Conservation (phyloP, 805 yeast genomes). For the Lipomyces sp. region DNA sequence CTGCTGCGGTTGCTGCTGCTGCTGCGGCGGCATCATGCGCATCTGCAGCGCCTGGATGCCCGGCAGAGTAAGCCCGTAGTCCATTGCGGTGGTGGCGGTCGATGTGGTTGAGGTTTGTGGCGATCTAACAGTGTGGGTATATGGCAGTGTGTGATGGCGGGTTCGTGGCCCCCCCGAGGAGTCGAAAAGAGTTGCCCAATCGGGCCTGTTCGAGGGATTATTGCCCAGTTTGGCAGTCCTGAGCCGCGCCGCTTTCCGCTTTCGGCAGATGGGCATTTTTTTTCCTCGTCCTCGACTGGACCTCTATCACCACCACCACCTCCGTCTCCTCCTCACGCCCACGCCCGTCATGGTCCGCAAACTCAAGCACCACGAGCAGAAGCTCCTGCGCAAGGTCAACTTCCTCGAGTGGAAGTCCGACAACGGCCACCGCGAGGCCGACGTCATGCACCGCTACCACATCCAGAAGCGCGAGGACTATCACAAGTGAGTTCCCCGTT, state of each 20-base stretch:
- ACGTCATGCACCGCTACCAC: constrained; percentile 92
- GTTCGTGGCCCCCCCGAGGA: too few relatives aligned
- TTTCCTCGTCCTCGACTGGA: too few relatives aligned
- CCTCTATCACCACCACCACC: too few relatives aligned
- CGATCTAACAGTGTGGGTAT: too few relatives aligned
- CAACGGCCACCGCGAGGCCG: constrained; percentile 91
- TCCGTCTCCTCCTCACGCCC: neutral
- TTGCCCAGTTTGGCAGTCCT: too few relatives aligned
- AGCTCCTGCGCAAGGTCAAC: constrained; percentile 90
- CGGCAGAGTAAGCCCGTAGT: constrained; percentile 12
- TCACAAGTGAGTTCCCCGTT: constrained; percentile 50
- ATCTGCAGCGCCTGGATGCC: constrained; percentile 34
- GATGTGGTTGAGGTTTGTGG: too few relatives aligned
- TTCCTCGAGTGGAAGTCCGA: constrained; percentile 98
- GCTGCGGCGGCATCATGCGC: constrained; percentile 58
- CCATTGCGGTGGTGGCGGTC: neutral
- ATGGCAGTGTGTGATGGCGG: too few relatives aligned
- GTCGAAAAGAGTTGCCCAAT: too few relatives aligned
- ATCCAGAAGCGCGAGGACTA: constrained; percentile 94
- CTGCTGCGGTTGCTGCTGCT: neutral
- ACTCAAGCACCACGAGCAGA: constrained; percentile 92
- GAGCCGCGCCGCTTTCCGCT: too few relatives aligned
- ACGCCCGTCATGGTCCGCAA: constrained; percentile 67
- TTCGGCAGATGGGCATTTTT: too few relatives aligned
- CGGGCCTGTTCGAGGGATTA: too few relatives aligned